Percentiles rank a stretch among this genome's conserved stretches.
phyloP scores from a whole-genome alignment of 371 early-diverging fungal species.

The Capniomyces stellatus region DNA sequence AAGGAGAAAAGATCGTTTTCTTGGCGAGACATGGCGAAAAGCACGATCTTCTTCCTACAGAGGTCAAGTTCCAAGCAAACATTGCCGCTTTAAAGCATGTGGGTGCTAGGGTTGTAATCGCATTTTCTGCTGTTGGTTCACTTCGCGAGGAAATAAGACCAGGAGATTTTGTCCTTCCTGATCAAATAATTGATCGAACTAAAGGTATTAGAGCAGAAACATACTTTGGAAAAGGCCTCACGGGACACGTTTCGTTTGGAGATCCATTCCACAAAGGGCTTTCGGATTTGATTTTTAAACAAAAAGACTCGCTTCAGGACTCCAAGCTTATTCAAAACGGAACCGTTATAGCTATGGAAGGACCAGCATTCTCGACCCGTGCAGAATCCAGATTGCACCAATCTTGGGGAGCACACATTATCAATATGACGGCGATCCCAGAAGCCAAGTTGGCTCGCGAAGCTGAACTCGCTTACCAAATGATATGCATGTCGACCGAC shows the following conservation, averaged over 20 bases:
- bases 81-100: constrained; percentile 90
- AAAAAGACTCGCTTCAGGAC: constrained; percentile 22
- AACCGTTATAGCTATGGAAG: constrained; percentile 92
- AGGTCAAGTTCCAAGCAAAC: constrained; percentile 89
- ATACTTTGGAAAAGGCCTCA: constrained; percentile 73
- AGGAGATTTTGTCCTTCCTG: constrained; percentile 82
- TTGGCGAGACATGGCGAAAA: constrained; percentile 90
- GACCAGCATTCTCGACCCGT: constrained; percentile 90
- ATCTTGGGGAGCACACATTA: constrained; percentile 75
- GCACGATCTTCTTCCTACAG: constrained; percentile 68
- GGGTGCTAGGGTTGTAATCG: constrained; percentile 81
- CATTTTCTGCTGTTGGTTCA: constrained; percentile 87
- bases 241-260: constrained; percentile 79
- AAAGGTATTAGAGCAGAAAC: constrained; percentile 70
- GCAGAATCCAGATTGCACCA: constrained; percentile 94
- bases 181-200: constrained; percentile 91
- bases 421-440: constrained; percentile 94
- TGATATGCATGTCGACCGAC: constrained; percentile 98
- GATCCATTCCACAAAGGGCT: constrained; percentile 82
- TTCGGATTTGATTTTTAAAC: constrained; percentile 46
- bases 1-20: constrained; percentile 77
- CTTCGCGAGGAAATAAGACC: constrained; percentile 85
- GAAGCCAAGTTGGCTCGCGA: constrained; percentile 94
- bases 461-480: constrained; percentile 92
- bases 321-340: constrained; percentile 49